Evolutionary conservation across 306 rosid species (phyloP).

Genomic region (Trichosanthes cucumerina): DNA sequence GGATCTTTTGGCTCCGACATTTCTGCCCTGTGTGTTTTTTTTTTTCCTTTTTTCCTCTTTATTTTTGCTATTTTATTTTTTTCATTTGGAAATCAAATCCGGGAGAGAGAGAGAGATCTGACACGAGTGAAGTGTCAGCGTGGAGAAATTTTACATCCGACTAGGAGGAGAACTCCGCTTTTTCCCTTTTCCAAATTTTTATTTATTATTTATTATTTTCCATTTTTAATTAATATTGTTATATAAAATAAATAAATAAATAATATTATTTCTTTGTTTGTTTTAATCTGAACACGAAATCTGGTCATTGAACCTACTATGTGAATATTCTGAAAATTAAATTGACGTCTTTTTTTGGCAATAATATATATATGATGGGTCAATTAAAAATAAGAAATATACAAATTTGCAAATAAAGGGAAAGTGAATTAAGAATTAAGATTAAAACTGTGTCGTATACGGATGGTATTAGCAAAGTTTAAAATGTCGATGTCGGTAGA

Average conservation of each 20-base stretch:
- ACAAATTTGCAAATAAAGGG: background rate
- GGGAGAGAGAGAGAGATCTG: constrained; percentile 10
- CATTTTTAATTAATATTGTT: background rate
- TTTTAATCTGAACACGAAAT: background rate
- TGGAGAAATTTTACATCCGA: background rate
- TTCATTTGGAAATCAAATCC: background rate
- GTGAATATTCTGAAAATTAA: background rate
- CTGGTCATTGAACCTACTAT: background rate
- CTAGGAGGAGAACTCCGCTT: background rate
- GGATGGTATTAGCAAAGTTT: too few species aligned
- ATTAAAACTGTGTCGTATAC: background rate
- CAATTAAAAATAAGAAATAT: background rate
- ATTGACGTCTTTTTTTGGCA: background rate
- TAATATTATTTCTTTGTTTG: background rate
- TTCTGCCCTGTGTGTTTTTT: constrained; percentile 7
- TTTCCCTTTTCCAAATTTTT: background rate
- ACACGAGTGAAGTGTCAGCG: constrained; percentile 9
- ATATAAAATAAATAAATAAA: background rate
- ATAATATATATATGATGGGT: background rate
- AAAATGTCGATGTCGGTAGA: too few species aligned
- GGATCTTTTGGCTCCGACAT: constrained; percentile 52
- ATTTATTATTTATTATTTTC: background rate
- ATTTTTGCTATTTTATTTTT: background rate
- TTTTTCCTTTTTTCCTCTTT: background rate
- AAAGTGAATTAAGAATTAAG: background rate